These are phyloP conservation scores for Clavispora carvajalis DNA, from an alignment of 805 yeast species.

Conservation along the genomic window DNA sequence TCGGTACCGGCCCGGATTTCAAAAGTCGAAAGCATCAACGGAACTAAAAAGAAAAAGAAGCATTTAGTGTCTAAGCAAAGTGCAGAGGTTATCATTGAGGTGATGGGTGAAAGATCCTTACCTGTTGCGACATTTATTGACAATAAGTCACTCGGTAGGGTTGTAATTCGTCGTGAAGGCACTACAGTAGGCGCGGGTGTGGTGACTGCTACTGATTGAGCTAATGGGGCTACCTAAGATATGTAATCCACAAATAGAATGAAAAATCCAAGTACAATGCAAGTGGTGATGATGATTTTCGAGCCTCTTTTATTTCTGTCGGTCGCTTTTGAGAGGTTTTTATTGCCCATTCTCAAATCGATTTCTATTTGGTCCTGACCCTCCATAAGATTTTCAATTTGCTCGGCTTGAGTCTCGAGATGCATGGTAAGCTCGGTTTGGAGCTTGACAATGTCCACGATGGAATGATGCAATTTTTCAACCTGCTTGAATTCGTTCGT, in stretches of 20 bases:
- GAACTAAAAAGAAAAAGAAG: conserved; percentile 39
- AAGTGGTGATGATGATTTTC: conserved; percentile 48
- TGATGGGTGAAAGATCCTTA: conserved; percentile 41
- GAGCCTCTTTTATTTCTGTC: conserved; percentile 57
- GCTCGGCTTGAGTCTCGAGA: conserved; percentile 65
- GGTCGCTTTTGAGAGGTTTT: conserved; percentile 63
- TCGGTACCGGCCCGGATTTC: conserved; percentile 64
- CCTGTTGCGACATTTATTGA: conserved; percentile 49
- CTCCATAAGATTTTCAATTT: conserved; percentile 56
- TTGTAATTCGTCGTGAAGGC: conserved; percentile 69
- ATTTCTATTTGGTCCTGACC: conserved; percentile 62
- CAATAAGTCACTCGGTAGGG: conserved; percentile 53
- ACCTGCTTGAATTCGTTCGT: conserved; percentile 58
- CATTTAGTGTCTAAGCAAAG: conserved; percentile 58
- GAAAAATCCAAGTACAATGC: conserved; percentile 51
- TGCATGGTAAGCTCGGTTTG: conserved; percentile 74
- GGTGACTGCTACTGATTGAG: conserved; percentile 22
- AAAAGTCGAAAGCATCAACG: conserved; percentile 30
- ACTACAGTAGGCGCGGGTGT: conserved; percentile 63
- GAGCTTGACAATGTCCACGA: conserved; percentile 67
- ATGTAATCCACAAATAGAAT: conserved; percentile 50
- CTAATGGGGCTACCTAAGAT: conserved; percentile 5
- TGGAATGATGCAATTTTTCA: conserved; percentile 53
- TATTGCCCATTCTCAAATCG: conserved; percentile 69
- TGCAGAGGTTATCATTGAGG: conserved; percentile 53